Percentiles rank a stretch among this genome's conserved stretches.
Evolutionary conservation across 495 filamentous ascomycete species (phyloP).

Genomic region (Cudoniella acicularis): DNA sequence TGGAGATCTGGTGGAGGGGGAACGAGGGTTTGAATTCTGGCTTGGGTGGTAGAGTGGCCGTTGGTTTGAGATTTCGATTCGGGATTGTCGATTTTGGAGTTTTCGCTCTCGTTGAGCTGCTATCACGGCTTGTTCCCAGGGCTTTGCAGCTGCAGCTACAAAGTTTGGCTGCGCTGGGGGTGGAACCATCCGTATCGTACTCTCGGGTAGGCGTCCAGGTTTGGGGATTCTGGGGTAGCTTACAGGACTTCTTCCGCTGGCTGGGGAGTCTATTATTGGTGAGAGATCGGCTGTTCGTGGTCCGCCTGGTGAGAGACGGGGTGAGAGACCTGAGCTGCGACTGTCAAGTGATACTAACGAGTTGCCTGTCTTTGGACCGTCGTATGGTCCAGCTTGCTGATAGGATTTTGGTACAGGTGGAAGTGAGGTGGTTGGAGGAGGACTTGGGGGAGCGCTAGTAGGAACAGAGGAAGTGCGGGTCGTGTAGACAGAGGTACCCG

Average conservation of each 20-base stretch:
- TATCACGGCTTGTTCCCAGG: slow-evolving; percentile 19
- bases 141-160: slow-evolving; percentile 19
- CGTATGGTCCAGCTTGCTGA: slow-evolving; percentile 19
- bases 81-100: slow-evolving; percentile 3
- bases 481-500: slow-evolving; percentile 15
- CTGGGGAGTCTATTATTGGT: slow-evolving; percentile 42
- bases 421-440: background rate
- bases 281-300: slow-evolving; percentile 34
- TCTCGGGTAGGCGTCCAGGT: slow-evolving; percentile 24
- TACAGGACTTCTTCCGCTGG: slow-evolving; percentile 37
- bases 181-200: slow-evolving; percentile 24
- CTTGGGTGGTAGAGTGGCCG: background rate
- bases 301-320: slow-evolving; percentile 16
- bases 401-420: slow-evolving; percentile 7
- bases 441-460: background rate
- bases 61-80: slow-evolving; percentile 1
- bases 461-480: background rate
- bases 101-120: slow-evolving; percentile 19
- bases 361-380: slow-evolving; percentile 19
- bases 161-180: slow-evolving; percentile 32
- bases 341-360: slow-evolving; percentile 31
- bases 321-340: slow-evolving; percentile 18
- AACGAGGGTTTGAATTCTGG: background rate
- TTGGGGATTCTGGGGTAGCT: slow-evolving; percentile 37
- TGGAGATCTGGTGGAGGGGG: slow-evolving; percentile 3